phyloP scores from a whole-genome alignment of 495 filamentous ascomycete genomes.

The Astrocystis sublimbata region DNA sequence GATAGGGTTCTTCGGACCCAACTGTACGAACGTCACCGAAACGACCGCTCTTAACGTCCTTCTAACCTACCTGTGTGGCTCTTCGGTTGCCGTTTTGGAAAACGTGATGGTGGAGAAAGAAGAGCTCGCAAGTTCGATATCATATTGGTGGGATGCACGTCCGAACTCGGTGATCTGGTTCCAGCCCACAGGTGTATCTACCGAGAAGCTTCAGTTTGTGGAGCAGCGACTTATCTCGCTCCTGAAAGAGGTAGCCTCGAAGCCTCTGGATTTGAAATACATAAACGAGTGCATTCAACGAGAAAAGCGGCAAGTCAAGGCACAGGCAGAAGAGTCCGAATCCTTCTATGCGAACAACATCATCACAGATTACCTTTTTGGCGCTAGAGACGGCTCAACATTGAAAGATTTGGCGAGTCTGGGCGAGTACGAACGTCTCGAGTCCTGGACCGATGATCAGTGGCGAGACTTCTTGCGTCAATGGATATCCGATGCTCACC shows the following conservation, averaged over 20 bases:
- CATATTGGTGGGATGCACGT: conserved; percentile 70
- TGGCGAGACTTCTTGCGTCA: conserved; percentile 81
- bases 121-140: conserved; percentile 81
- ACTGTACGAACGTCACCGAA: conserved; percentile 63
- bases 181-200: conserved; percentile 79
- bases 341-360: conserved; percentile 75
- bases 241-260: conserved; percentile 73
- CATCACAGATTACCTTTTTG: conserved; percentile 90
- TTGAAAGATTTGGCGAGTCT: conserved; percentile 68
- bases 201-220: conserved; percentile 78
- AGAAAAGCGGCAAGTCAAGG: conserved; percentile 75
- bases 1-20: conserved; percentile 82
- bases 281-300: conserved; percentile 81
- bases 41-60: conserved; percentile 73
- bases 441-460: conserved; percentile 75
- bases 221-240: conserved; percentile 84
- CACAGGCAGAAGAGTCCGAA: conserved; percentile 72
- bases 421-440: conserved; percentile 72
- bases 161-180: conserved; percentile 84
- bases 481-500: conserved; percentile 83
- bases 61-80: conserved; percentile 83
- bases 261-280: conserved; percentile 85
- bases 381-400: conserved; percentile 79
- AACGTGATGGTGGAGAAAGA: conserved; percentile 93
- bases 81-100: conserved; percentile 87